Base-by-base conservation (phyloP, 495 filamentous ascomycete species). In the Staphylotrichum longicolle region DNA sequence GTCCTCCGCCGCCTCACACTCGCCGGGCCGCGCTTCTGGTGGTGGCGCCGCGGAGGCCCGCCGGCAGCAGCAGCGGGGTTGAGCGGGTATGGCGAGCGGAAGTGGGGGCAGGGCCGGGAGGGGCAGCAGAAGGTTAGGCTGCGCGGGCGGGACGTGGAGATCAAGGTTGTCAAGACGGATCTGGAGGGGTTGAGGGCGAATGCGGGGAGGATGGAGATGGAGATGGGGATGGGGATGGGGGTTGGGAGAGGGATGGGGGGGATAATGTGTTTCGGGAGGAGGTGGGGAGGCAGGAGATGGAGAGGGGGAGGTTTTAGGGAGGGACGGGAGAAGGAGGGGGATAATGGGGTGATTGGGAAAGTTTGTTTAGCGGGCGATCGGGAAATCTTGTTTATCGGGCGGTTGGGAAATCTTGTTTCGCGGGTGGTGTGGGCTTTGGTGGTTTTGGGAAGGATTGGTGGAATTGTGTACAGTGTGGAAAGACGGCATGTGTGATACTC, bases 221-320 rank as follows among this genome's bases (percentile, higher is more conserved):
- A 33, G 15, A 32, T 34, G 34, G 35, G 34, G 11, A 37, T 41
- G 45, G 46, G 7, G 1, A 27, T 27, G 35, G 57, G 27, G 30
- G 3, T 12, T 1, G 5, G 7, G 2, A 12, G n/a, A 45, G 32
- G n/a, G 34, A 34, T 2, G 47, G 37, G 27, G 20, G 46, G 61
- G 58, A 27, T 27, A 27, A 58, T 47, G 61, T 63, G 54, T 63
- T 62, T 52, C 48, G 60, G 60, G 60, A 62, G 35, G 60, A 62
- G 54, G 39, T 62, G 53, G 42, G 44, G 53, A 56, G 60, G 53
- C 60, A 62, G 46, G 60, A 57, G 60, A 39, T 35, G 60, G 60
- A 27, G 14, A 33, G 53, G 53, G 40, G 40, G 39, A 55, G 20
- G 53, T 39, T 55, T 45, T 55, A 39, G 37, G 37, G 37, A 9